phyloP scores from a whole-genome alignment of 495 filamentous ascomycete species.

The Letharia lupina region DNA sequence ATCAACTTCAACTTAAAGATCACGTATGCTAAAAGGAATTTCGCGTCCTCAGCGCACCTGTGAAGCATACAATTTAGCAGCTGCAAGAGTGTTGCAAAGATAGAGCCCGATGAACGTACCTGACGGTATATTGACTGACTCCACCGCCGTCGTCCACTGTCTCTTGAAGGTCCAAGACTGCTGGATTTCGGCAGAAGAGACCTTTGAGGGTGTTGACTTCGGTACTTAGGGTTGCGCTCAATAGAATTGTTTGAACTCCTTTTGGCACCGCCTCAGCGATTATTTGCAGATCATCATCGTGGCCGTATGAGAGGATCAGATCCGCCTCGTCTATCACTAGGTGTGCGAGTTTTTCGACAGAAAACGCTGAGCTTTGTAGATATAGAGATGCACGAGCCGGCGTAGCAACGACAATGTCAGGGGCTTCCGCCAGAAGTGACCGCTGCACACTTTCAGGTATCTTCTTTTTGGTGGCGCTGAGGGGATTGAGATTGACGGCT shows the following conservation, averaged over 20 bases:
- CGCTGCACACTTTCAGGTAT: conserved; percentile 79
- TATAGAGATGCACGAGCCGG: conserved; percentile 67
- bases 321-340: conserved; percentile 95
- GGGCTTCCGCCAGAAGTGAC: conserved; percentile 75
- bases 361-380: conserved; percentile 59
- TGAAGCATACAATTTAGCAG: neutral
- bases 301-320: conserved; percentile 87
- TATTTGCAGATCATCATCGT: conserved; percentile 77
- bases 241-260: conserved; percentile 81
- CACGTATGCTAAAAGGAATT: conserved; percentile 86
- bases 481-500: conserved; percentile 66
- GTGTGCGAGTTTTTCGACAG: conserved; percentile 59
- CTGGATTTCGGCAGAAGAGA: conserved; percentile 77
- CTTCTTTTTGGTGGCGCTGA: conserved; percentile 38
- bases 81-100: neutral
- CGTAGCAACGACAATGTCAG: conserved; percentile 84
- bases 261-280: conserved; percentile 68
- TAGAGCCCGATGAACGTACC: conserved; percentile 36
- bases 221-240: conserved; percentile 82
- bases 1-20: conserved; percentile 92
- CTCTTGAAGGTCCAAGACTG: conserved; percentile 67
- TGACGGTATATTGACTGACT: conserved; percentile 80
- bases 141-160: conserved; percentile 61
- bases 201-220: conserved; percentile 81
- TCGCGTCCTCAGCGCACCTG: conserved; percentile 89